Evolutionary conservation across 495 filamentous ascomycete genomes (phyloP), one percentile per base, ranked within the genome.

Genomic region (Paragyromitra xinjiangensis): DNA sequence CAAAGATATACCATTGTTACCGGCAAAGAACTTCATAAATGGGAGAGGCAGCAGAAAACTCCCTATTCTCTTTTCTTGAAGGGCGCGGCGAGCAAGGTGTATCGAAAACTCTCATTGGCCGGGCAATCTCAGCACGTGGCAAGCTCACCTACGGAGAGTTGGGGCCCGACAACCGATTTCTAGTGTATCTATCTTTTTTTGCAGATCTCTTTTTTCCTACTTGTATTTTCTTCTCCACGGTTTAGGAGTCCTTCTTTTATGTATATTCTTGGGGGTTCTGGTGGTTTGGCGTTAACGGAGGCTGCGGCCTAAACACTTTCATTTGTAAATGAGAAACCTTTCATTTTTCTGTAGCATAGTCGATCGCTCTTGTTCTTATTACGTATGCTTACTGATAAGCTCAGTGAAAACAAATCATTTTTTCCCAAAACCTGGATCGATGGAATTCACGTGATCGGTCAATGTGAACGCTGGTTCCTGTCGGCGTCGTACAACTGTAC

Each of bases 131-230:
- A 71, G 40, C 34, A 40, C 48, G 9, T 45, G n/a, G 11, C 29
- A 6, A 40, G 34, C 29, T 24, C 66, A 16, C 56, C 61, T 29
- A 19, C 51, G 6, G 56, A 39, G 12, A 64, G 45, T 16, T 78
- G 76, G 76, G 73, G 76, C 9, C 76, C 73, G 1, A 78, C 76
- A 40, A 63, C 59, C n/a, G 76, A 78, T 34, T 61, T 77, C 6
- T 78, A 77, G 39, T 12, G 12, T 29, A 58, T 5, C n/a, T 58
- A 61, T 45, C 64, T 9, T 34, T 34, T 69, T 42, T n/a, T 29
- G 19, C 9, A 29, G 50, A 29, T 16, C 24, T 26, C 63, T 29
- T 48, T n/a, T 29, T 44, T 71, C 44, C 45, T n/a, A 14, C 39
- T 37, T 51, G 19, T 51, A 58, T 64, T 61, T 64, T 42, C 11